Evolutionary conservation across 108 stramenopile species (phyloP), one percentile per base, ranked within the genome.

Genomic region (Fistulifera pelliculosa): DNA sequence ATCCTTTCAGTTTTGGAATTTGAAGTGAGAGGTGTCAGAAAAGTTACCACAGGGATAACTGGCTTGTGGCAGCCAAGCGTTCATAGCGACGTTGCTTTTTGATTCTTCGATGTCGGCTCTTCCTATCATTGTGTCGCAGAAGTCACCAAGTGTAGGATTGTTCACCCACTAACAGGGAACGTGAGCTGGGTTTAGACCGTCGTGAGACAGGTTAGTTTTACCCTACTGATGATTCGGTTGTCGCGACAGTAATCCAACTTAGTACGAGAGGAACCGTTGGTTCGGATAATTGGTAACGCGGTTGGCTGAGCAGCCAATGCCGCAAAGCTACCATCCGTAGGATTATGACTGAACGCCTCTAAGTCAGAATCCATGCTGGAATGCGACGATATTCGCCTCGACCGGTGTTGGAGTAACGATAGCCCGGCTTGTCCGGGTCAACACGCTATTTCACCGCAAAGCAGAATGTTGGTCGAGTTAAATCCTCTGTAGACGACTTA

Each of bases 181-280:
- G 87, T 86, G 87, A 90, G 85, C 87, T 95, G 90, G 88, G 90
- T 90, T 92, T 92, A 95, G 90, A 95, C 88, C 86, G 88, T 90
- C 88, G 90, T 94, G 90, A 94, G 90, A 91, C 94, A 90, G 87
- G 81, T 90, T 87, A 87, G 87, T 88, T 87, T 85, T 93, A 87
- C 85, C 87, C 87, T 92, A 79, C 84, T 88, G 83, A 83, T 83
- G 77, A 78, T 49, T 65, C 68, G 49, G 85, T 84, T 87, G 87
- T 80, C 81, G 82, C 75, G 68, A 87, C 83, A 90, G 88, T 90
- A 94, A 90, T 94, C 84, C 85, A 94, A 88, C 87, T 94, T 90
- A 90, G 93, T 94, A 90, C 93, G 87, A 94, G 93, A 94, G 89
- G 93, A 94, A 94, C 87, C 89, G 86, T 90, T 94, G 93, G 86